These are phyloP conservation scores for Coniochaeta hoffmannii DNA, from an alignment of 2,329 filamentous ascomycete species.

Conservation along the genomic window DNA sequence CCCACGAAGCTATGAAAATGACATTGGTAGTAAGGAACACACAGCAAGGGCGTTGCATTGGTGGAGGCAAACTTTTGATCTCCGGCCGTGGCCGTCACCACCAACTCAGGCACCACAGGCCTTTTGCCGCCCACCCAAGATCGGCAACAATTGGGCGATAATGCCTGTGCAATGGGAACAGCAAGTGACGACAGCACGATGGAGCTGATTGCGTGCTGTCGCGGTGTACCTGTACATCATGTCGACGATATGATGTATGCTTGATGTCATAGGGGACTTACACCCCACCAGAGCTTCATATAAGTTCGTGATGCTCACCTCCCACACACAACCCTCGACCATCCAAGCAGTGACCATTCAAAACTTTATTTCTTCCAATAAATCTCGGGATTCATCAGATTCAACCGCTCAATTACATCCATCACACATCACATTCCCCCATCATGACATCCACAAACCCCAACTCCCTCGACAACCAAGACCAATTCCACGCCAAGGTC, in stretches of 20 bases:
- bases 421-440: background rate
- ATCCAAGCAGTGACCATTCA: too few relatives aligned
- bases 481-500: slow-evolving; percentile 47
- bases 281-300: background rate
- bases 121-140: too few relatives aligned
- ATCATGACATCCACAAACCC: slow-evolving; percentile 27
- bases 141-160: too few relatives aligned
- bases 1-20: background rate
- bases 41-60: too few relatives aligned
- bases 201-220: background rate
- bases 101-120: too few relatives aligned
- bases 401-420: background rate
- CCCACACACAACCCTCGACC: background rate
- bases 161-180: too few relatives aligned
- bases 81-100: too few relatives aligned
- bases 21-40: background rate
- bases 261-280: slow-evolving; percentile 1
- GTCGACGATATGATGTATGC: background rate
- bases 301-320: background rate
- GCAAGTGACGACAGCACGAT: background rate
- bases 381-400: too few relatives aligned
- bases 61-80: too few relatives aligned
- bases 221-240: background rate
- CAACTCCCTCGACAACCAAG: slow-evolving; percentile 45
- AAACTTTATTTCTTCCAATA: too few relatives aligned